Conservation (phyloP, 1,284 basidiomycete genomes). For the Fomitopsis pinicola region DNA sequence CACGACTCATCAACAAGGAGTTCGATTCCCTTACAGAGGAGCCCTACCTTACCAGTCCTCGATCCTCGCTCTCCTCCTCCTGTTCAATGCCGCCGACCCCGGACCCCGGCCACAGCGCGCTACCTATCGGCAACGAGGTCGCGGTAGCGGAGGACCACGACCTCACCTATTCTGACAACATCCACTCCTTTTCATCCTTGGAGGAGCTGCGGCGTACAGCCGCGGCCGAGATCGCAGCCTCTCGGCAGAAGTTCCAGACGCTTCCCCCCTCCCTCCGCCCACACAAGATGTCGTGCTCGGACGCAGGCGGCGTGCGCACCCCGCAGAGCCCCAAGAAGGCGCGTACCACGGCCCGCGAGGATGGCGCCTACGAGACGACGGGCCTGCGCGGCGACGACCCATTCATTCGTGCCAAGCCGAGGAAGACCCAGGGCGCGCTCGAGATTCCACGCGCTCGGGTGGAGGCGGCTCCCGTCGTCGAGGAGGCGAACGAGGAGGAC, state of each 20-base stretch:
- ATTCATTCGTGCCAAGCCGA: neutral
- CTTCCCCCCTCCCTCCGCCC: neutral
- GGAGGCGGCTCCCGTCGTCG: neutral
- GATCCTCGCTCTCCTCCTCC: too few species aligned
- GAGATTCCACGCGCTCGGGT: neutral
- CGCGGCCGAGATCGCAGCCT: constrained; percentile 47
- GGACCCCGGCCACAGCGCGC: neutral
- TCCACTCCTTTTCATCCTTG: constrained; percentile 58
- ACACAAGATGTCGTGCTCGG: neutral
- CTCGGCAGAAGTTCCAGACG: constrained; percentile 25
- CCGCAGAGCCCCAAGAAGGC: neutral
- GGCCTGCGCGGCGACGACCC: neutral
- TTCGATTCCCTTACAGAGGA: constrained; percentile 1
- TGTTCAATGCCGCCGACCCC: neutral
- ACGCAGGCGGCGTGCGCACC: neutral
- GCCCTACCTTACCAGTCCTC: too few species aligned
- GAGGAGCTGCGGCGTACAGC: constrained; percentile 60
- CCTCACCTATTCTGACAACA: constrained; percentile 63
- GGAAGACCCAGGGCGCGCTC: neutral
- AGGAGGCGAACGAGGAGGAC: neutral
- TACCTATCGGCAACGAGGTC: neutral
- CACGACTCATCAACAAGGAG: constrained; percentile 5
- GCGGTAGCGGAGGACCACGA: neutral
- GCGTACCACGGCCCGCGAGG: neutral
- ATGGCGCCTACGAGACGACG: neutral